These are phyloP conservation scores for Calonectria pseudoturangicola DNA, from an alignment of 2,329 filamentous ascomycete species.

Conservation along the genomic window DNA sequence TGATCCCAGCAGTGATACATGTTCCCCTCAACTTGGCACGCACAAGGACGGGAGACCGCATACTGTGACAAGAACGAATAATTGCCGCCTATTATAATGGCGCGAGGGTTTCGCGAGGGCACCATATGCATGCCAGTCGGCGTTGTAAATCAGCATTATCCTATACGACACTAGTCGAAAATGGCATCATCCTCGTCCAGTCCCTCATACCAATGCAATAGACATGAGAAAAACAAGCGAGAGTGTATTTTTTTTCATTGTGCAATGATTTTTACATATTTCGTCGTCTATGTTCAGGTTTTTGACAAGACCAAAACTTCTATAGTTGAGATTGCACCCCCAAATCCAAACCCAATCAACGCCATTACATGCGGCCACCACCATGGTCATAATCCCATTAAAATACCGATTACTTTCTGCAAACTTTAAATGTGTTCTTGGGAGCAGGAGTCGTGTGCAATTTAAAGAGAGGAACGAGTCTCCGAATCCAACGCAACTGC, in stretches of 20 bases:
- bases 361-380: slow-evolving; percentile 52
- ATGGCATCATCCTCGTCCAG: neutral
- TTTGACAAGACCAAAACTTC: slow-evolving; percentile 55
- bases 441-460: slow-evolving; percentile 25
- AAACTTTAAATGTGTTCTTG: slow-evolving; percentile 8
- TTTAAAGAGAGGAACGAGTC: slow-evolving; percentile 49
- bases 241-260: slow-evolving; percentile 6
- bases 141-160: slow-evolving; percentile 7
- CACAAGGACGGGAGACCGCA: slow-evolving; percentile 8
- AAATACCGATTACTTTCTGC: slow-evolving; percentile 41
- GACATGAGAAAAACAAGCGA: neutral
- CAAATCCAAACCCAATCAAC: slow-evolving; percentile 49
- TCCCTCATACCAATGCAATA: neutral
- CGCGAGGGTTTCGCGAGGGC: neutral
- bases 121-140: neutral
- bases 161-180: neutral
- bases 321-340: slow-evolving; percentile 55
- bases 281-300: slow-evolving; percentile 42
- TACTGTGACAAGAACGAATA: neutral
- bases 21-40: slow-evolving; percentile 17
- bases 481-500: slow-evolving; percentile 63
- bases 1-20: slow-evolving; percentile 30
- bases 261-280: slow-evolving; percentile 35
- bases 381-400: slow-evolving; percentile 49
- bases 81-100: neutral